phyloP scores from a whole-genome alignment of 208 protist species.

The Crithidia brevicula region DNA sequence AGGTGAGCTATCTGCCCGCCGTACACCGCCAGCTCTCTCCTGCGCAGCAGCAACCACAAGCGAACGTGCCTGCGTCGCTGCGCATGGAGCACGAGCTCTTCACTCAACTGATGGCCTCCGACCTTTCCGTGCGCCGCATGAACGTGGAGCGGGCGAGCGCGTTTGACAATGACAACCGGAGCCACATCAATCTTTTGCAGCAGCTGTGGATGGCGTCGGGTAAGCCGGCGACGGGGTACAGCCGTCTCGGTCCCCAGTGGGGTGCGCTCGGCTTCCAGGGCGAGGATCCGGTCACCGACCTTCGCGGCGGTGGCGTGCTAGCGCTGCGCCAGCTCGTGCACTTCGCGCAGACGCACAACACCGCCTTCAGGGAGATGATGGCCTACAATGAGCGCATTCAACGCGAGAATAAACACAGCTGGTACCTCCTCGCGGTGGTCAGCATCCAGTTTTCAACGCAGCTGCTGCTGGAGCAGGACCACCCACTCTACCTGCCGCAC shows the following conservation, averaged over 20 bases:
- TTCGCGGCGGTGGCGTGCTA: constrained; percentile 85
- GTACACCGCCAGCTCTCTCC: constrained; percentile 16
- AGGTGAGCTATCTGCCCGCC: constrained; percentile 50
- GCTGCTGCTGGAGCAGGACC: constrained; percentile 66
- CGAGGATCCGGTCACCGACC: constrained; percentile 85
- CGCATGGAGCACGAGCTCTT: constrained; percentile 49
- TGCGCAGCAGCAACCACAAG: constrained; percentile 1
- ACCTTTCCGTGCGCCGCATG: constrained; percentile 51
- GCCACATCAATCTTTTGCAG: constrained; percentile 64
- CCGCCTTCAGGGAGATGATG: constrained; percentile 73
- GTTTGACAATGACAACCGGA: constrained; percentile 65
- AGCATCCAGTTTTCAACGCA: constrained; percentile 86
- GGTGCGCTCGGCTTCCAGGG: constrained; percentile 87
- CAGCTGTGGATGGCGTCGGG: constrained; percentile 72
- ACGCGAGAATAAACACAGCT: constrained; percentile 44
- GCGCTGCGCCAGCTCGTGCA: constrained; percentile 79
- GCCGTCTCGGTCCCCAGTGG: constrained; percentile 63
- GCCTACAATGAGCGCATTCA: constrained; percentile 61
- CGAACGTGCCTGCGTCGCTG: constrained; percentile 8
- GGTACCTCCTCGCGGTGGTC: constrained; percentile 87
- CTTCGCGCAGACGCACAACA: constrained; percentile 74
- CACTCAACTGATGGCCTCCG: constrained; percentile 45
- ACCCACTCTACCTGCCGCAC: constrained; percentile 55
- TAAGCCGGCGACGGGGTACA: constrained; percentile 40
- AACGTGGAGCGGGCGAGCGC: constrained; percentile 59